Evolutionary conservation across 2,329 filamentous ascomycete species (phyloP), one percentile per base, ranked within the genome.

Genomic region (Colletotrichum horii): DNA sequence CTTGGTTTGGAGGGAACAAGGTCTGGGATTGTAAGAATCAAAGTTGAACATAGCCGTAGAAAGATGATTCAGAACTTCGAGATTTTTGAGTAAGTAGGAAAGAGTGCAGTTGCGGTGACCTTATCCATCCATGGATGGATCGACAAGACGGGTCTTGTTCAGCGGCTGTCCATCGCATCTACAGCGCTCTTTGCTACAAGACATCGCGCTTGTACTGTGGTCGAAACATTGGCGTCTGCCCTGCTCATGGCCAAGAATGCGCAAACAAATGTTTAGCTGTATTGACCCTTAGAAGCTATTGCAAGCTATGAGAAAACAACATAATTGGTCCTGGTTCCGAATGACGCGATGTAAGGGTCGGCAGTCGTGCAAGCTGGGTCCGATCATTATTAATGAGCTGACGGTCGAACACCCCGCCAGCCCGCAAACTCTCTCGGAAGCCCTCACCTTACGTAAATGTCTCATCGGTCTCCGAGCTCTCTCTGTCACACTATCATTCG

Each of bases 1-100:
- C 90, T 1, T 92, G 89, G 89, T 89, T 88, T 76, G 84, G 83
- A 11, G 90, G 90, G 2, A 78, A 78, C 66, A 83, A 79, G 77
- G 86, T 89, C 3, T 89, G 70, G 36, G 52, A 28, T 32, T 15
- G 14, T 6, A 3, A 26, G 14, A 38, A 0, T 7, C 2, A 14
- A 32, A 24, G 19, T 34, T 61, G 58, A 61, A 4, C 3, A n/a
- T n/a, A 48, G 43, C 1, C 11, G 19, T n/a, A 9, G 3, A 22
- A 52, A 4, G n/a, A 48, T 22, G n/a, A 8, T 48, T 22, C 9
- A 48, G 11, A 12, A 4, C 12, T 48, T 11, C n/a, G n/a, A 48
- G 3, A 3, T 48, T 11, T n/a, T 8, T 48, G n/a, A n/a, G n/a
- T 48, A 6, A 22, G 3, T 12, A 14, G 2, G n/a, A 8, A 14